Base-by-base conservation (phyloP, 805 yeast species). In the Pichia insulana region DNA sequence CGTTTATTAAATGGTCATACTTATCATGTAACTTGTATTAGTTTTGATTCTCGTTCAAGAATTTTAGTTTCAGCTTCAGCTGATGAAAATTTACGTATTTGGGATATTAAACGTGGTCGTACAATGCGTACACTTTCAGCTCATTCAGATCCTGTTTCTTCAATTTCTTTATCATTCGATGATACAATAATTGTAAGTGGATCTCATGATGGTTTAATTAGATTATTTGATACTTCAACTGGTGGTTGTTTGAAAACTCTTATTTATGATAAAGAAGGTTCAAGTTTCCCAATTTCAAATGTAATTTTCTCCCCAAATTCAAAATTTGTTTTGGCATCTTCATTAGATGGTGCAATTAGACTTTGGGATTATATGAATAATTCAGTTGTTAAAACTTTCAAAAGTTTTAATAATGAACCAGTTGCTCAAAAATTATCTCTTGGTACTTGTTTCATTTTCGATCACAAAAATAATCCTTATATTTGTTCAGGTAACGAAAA, bases 221-320 rank as follows among this genome's bases (percentile, higher is more conserved):
- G 98, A 39, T 65, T 90, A 15, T 90, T 94, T 68, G 97, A 89
- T 58, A 74, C 88, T 16, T 81, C 76, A 37, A 73, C 94, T 0
- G 97, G 97, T 4, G 95, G 88, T 51, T 90, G 97, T 65, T 66
- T 90, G 51, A 85, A 89, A 56, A 92, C 97, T 0, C 62, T 90
- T 50, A 86, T 89, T 30, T 84, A 80, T 55, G 90, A 84, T 53
- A 74, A 83, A 45, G 78, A 80, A 49, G 74, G 74, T 37, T 80
- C 84, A 1, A 75, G 83, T 13, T 81, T 76, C 54, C 96, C 97
- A 0, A 81, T 90, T 5, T 74, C 85, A 18, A 70, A 73, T 49
- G 89, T 87, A 2, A 67, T 70, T 43, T 75, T 85, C 51, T 74
- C 92, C 0, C 89, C 89, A 5, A 90, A 89, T 59, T 88, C 92